Conservation (phyloP, 306 rosid genomes). For the Quercus engelmannii region DNA sequence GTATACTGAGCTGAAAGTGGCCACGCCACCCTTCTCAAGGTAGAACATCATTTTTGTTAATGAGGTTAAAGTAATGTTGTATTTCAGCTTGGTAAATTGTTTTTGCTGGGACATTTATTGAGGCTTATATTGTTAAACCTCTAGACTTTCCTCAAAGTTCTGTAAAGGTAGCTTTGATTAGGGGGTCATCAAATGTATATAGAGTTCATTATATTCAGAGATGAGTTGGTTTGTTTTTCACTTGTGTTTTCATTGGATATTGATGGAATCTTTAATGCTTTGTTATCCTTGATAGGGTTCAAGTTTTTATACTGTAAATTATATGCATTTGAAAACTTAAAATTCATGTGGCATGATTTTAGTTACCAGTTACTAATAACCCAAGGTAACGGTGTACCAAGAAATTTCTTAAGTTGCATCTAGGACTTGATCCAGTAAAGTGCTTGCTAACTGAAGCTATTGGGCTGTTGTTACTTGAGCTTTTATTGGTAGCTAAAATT, state of each 20-base stretch:
- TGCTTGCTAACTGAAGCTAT: not conserved
- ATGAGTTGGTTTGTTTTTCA: not conserved
- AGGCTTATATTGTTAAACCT: not conserved
- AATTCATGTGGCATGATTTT: not conserved
- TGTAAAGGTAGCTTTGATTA: not conserved
- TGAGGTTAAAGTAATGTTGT: not conserved
- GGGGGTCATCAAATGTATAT: not conserved
- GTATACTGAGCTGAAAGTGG: not conserved
- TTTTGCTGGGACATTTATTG: not conserved
- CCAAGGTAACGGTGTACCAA: not conserved
- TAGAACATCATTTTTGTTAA: not conserved
- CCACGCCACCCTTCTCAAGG: not conserved
- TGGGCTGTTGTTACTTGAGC: not conserved
- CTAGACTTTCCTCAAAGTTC: not conserved
- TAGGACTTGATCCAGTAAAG: not conserved
- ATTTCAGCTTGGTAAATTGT: not conserved
- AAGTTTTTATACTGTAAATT: not conserved
- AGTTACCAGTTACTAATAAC: not conserved
- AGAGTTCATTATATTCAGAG: not conserved
- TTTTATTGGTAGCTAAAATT: not conserved
- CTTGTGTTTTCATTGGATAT: not conserved
- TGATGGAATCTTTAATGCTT: not conserved
- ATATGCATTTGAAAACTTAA: not conserved
- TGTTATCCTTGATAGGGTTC: not conserved
- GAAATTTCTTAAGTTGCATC: not conserved